A percentile compares a stretch with the other conserved stretches of the same genome.
Conservation (phyloP, 192 early-diverging fungal species). For the Coemansia sp. region DNA sequence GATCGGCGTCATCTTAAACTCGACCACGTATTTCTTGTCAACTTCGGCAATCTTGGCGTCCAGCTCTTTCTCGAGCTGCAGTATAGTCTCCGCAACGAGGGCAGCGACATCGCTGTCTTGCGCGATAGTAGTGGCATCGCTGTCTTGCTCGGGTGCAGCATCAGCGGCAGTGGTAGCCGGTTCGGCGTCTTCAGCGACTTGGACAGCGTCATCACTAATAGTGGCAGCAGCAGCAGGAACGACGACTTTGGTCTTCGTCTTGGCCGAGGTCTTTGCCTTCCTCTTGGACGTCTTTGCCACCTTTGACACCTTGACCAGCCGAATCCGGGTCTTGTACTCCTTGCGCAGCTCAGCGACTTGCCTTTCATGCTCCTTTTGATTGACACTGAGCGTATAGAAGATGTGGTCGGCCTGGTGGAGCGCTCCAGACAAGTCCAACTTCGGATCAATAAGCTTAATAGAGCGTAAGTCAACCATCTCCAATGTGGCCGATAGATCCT, state of each 20-base stretch:
- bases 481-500: slow-evolving; percentile 3
- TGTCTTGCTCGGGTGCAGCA: not conserved
- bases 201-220: not conserved
- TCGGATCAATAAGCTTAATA: slow-evolving; percentile 33
- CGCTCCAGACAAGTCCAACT: slow-evolving; percentile 26
- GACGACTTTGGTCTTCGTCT: slow-evolving; percentile 7
- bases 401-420: slow-evolving; percentile 39
- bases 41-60: slow-evolving; percentile 42
- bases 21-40: slow-evolving; percentile 12
- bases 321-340: not conserved
- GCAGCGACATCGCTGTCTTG: not conserved
- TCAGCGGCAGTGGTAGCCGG: slow-evolving; percentile 7
- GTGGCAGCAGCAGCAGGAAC: not conserved
- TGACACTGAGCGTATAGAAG: slow-evolving; percentile 28
- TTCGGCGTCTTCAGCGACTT: not conserved
- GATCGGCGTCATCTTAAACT: slow-evolving; percentile 11
- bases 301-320: not conserved
- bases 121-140: not conserved
- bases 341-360: not conserved
- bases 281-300: slow-evolving; percentile 3
- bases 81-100: slow-evolving; percentile 11
- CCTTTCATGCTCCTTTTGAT: not conserved
- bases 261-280: slow-evolving; percentile 3
- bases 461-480: slow-evolving; percentile 16
- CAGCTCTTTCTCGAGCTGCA: slow-evolving; percentile 33